Evolutionary conservation across 345 rosid genomes (phyloP).

Genomic region (Laguncularia racemosa): DNA sequence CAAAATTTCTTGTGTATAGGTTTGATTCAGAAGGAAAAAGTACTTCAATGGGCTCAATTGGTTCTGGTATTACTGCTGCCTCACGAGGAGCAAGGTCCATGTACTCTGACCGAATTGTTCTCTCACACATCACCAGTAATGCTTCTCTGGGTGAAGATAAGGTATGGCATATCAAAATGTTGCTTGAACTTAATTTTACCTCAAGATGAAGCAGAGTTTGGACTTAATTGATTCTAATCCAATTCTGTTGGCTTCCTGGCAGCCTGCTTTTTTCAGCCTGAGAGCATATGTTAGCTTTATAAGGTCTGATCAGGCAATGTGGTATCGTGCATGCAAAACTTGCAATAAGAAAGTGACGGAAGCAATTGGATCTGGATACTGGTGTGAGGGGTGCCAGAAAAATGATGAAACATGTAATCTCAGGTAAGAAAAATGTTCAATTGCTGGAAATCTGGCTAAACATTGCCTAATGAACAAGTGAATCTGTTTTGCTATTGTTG

Average conservation of each 20-base stretch:
- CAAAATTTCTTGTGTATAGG: constrained; percentile 24
- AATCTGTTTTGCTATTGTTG: too few species aligned
- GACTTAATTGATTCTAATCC: neutral
- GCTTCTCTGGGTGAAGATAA: constrained; percentile 68
- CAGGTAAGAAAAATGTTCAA: constrained; percentile 31
- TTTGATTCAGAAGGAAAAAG: constrained; percentile 82
- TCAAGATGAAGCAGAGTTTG: neutral
- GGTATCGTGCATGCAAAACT: constrained; percentile 93
- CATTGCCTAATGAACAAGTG: too few species aligned
- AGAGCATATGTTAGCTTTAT: constrained; percentile 69
- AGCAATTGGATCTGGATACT: constrained; percentile 76
- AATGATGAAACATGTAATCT: constrained; percentile 65
- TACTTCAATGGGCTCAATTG: constrained; percentile 65
- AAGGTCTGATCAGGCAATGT: constrained; percentile 86
- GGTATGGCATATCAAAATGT: constrained; percentile 28
- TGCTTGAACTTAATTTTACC: neutral
- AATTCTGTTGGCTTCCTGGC: constrained; percentile 14
- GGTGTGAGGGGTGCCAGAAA: constrained; percentile 98
- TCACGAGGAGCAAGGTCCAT: constrained; percentile 60
- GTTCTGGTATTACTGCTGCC: constrained; percentile 49
- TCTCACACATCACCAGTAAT: constrained; percentile 56
- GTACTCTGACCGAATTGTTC: constrained; percentile 54
- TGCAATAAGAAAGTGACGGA: constrained; percentile 95
- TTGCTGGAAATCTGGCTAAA: too few species aligned
- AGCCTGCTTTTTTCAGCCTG: constrained; percentile 69